Base-by-base conservation (phyloP, 169 alveolate genomes). In the Cryptosporidium felis region DNA sequence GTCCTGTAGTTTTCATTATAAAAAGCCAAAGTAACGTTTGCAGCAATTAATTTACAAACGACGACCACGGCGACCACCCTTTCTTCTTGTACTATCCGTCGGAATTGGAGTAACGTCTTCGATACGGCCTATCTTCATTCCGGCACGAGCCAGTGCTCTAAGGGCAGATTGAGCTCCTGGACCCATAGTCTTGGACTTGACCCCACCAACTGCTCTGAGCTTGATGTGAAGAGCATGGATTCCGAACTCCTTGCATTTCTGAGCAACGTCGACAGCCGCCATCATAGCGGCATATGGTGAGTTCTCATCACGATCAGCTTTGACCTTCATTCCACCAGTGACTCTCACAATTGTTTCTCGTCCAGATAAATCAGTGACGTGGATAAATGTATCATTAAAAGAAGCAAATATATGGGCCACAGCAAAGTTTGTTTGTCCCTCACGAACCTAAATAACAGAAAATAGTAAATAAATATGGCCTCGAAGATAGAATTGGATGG, bases 231-330 rank as follows among this genome's bases (percentile, higher is more conserved):
- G 92, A 47, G 99, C 99, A 82, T 98, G 96, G 82, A 98, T 96
- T 59, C 99, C 99, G 88, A 98, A 94, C 91, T 96, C 97, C 92
- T 97, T 96, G 88, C 97, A 94, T 63, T 98, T 92, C 28, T 95
- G 97, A 61, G 98, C 99, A 53, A 97, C 99, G 80, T 97, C 99
- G 90, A 94, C 98, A n/a, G 99, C 99, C 14, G 99, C 99, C 95
- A 97, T 93, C 99, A 98, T 98, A 65, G 99, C 99, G 34, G 99
- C 99, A 92, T 98, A 98, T 30, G 99, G 99, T 42, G 99, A 97
- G 47, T 99, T 95, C 89, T 98, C 99, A 81, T 98, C 99, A 93
- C 99, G 97, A 90, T 98, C 99, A 26, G 99, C 99, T 94, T 97
- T 97, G 60, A 97, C 99, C 92, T 97, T 98, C 99, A 98, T 98